A percentile compares a stretch with the other conserved stretches of the same genome.
Conservation (phyloP, 768 basidiomycete species). For the Lyophyllum semitale region DNA sequence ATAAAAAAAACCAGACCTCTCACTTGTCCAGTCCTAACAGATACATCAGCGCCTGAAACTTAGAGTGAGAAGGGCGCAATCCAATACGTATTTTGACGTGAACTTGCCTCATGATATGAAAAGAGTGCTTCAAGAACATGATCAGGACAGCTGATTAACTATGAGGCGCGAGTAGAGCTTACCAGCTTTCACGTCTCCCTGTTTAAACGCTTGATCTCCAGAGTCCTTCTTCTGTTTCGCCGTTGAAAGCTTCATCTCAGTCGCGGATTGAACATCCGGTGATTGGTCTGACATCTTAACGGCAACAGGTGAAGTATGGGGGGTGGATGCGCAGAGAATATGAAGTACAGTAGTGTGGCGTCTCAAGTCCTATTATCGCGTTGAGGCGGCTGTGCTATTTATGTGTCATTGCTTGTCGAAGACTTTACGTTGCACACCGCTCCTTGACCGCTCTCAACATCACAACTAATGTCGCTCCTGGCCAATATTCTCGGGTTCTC, state of each 20-base stretch:
- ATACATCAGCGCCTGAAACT: constrained; percentile 64
- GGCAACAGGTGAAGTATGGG: constrained; percentile 6
- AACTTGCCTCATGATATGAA: constrained; percentile 64
- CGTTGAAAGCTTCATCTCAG: constrained; percentile 52
- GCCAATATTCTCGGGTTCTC: constrained; percentile 78
- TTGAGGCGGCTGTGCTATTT: constrained; percentile 35
- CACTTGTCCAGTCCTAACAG: constrained; percentile 80
- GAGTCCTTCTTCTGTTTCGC: constrained; percentile 69
- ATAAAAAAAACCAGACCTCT: constrained; percentile 24
- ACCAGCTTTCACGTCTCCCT: constrained; percentile 64
- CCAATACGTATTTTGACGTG: background rate
- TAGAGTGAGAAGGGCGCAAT: constrained; percentile 1
- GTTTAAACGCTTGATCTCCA: constrained; percentile 71
- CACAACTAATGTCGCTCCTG: constrained; percentile 57
- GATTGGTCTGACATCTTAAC: constrained; percentile 26
- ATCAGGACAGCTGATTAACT: background rate
- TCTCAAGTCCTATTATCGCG: constrained; percentile 23
- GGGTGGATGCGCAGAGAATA: constrained; percentile 5
- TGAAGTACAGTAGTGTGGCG: constrained; percentile 8
- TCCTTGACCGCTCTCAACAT: constrained; percentile 10
- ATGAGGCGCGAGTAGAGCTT: constrained; percentile 16
- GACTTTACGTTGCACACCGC: constrained; percentile 11
- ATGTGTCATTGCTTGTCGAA: constrained; percentile 29
- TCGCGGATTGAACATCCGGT: constrained; percentile 26
- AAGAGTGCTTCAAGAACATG: constrained; percentile 51